Evolutionary conservation across 352 stramenopile genomes (phyloP).

Genomic region (Aphanomyces stellatus): DNA sequence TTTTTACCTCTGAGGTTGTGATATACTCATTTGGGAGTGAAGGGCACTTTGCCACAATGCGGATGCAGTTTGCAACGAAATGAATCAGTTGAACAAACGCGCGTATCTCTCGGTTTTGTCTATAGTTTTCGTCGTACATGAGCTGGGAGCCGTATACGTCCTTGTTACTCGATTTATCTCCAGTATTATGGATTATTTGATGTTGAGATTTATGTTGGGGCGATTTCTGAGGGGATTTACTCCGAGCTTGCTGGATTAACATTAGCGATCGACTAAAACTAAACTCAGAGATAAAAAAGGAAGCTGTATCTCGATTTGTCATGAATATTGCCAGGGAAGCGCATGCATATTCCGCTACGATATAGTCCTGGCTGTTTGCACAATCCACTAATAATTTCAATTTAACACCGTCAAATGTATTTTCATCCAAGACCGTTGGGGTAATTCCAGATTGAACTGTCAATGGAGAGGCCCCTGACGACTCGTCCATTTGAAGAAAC

Average conservation of each 20-base stretch:
- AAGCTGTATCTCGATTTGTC: neutral
- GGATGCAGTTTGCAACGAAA: conserved; percentile 8
- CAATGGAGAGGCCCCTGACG: neutral
- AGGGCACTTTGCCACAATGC: neutral
- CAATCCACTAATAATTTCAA: conserved; percentile 8
- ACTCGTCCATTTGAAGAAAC: conserved; percentile 12
- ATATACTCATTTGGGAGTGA: conserved; percentile 5
- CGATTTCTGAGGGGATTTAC: neutral
- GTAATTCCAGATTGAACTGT: neutral
- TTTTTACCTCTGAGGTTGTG: conserved; percentile 12
- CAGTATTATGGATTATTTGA: neutral
- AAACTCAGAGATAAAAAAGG: conserved; percentile 11
- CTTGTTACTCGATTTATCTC: neutral
- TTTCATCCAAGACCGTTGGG: neutral
- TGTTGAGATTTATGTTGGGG: neutral
- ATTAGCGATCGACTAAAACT: conserved; percentile 8
- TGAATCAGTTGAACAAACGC: conserved; percentile 9
- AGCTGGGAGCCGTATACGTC: neutral
- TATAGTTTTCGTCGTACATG: conserved; percentile 5
- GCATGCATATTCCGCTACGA: conserved; percentile 12
- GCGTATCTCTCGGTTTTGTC: conserved; percentile 1
- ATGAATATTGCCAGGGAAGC: conserved; percentile 12
- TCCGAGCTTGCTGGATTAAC: conserved; percentile 4
- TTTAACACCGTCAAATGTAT: too few species aligned
- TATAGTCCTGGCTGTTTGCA: neutral